A percentile compares a stretch with the other conserved stretches of the same genome.
Evolutionary conservation across 164 flowering plant genomes (phyloP).

Genomic region (Santalum album): DNA sequence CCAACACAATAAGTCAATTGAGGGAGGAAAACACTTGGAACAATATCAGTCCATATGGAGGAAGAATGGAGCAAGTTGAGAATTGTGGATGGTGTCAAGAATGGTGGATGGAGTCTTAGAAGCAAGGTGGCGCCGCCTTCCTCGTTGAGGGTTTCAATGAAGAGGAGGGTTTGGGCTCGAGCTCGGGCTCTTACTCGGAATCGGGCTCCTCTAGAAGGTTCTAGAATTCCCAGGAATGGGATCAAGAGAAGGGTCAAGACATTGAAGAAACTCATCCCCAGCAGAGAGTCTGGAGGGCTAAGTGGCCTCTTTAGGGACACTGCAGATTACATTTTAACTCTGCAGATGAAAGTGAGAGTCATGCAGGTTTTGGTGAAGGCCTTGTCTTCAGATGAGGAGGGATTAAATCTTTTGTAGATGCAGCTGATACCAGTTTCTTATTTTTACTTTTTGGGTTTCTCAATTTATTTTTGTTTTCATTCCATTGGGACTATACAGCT

Average conservation of each 20-base stretch:
- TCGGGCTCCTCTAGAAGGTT: neutral
- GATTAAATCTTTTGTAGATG: neutral
- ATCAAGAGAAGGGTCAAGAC: neutral
- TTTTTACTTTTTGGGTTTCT: neutral
- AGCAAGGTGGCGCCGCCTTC: neutral
- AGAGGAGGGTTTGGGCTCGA: slow-evolving; percentile 9
- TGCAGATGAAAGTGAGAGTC: neutral
- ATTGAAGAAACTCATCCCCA: neutral
- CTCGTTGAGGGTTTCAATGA: slow-evolving; percentile 12
- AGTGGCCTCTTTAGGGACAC: neutral
- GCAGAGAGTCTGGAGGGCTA: neutral
- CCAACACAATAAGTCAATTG: slow-evolving; percentile 8
- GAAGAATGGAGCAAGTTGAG: too few relatives aligned
- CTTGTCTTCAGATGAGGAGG: neutral
- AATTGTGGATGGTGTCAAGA: too few relatives aligned
- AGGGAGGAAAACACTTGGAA: too few relatives aligned
- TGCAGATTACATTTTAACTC: neutral
- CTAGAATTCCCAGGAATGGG: neutral
- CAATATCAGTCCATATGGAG: too few relatives aligned
- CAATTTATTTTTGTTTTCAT: neutral
- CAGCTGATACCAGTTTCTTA: neutral
- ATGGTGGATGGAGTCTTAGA: neutral
- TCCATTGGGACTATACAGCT: too few relatives aligned
- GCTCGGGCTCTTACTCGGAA: too few relatives aligned
- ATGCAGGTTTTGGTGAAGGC: neutral